A percentile compares a stretch with the other conserved stretches of the same genome.
These are phyloP conservation scores for Pythium biforme DNA, from an alignment of 352 stramenopile species.

Conservation along the genomic window DNA sequence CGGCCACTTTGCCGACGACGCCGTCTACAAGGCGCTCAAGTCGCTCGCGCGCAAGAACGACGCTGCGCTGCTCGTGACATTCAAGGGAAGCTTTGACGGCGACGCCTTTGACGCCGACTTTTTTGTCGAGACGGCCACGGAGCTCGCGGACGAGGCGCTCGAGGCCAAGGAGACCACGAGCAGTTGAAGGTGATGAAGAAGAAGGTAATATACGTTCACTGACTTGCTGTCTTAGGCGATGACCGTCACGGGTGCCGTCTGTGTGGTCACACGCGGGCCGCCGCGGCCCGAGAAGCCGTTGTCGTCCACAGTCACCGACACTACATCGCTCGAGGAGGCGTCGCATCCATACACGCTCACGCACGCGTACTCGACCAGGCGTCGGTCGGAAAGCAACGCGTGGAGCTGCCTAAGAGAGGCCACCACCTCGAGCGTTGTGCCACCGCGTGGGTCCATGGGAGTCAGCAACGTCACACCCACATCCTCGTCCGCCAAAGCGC, in stretches of 20 bases:
- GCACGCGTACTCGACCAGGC: slow-evolving; percentile 42
- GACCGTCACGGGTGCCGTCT: slow-evolving; percentile 21
- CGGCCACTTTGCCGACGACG: slow-evolving; percentile 62
- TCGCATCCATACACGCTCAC: slow-evolving; percentile 26
- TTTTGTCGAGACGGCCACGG: slow-evolving; percentile 81
- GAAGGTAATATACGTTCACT: slow-evolving; percentile 11
- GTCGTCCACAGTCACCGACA: slow-evolving; percentile 55
- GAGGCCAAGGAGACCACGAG: slow-evolving; percentile 21
- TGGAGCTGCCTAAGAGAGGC: slow-evolving; percentile 21
- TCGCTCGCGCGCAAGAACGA: slow-evolving; percentile 85
- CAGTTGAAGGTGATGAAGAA: slow-evolving; percentile 24
- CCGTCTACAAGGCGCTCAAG: slow-evolving; percentile 76
- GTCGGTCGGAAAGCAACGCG: slow-evolving; percentile 22
- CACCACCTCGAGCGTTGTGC: slow-evolving; percentile 39
- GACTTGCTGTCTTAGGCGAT: slow-evolving; percentile 8
- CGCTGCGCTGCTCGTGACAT: slow-evolving; percentile 72
- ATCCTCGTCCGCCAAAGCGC: slow-evolving; percentile 1
- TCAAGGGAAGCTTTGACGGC: slow-evolving; percentile 72
- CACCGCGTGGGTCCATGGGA: neutral
- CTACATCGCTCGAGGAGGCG: slow-evolving; percentile 30
- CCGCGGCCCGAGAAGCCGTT: slow-evolving; percentile 49
- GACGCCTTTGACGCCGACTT: slow-evolving; percentile 73
- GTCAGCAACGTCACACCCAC: neutral
- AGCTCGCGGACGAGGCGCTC: slow-evolving; percentile 70
- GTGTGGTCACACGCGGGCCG: slow-evolving; percentile 28